phyloP scores from a whole-genome alignment of 2,329 filamentous ascomycete genomes.

The Fusarium guadeloupense region DNA sequence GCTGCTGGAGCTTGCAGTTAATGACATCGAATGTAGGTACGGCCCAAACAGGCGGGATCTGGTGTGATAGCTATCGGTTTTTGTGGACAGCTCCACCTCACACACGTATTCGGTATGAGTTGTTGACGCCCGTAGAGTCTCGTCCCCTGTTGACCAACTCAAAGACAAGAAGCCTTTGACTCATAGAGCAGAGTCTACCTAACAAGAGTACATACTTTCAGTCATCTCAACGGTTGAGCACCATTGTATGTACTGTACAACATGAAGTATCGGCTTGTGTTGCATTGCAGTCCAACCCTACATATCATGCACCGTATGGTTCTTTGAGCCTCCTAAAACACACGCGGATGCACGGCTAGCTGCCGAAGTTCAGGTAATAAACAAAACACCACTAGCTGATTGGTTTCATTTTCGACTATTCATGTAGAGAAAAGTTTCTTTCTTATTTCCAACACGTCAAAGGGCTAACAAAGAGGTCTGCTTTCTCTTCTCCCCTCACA shows the following conservation, averaged over 20 bases:
- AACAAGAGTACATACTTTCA: background rate
- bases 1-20: conserved; percentile 11
- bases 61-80: conserved; percentile 39
- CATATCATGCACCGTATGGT: background rate
- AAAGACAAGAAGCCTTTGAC: background rate
- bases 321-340: background rate
- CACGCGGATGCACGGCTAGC: conserved; percentile 30
- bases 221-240: conserved; percentile 13
- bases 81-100: conserved; percentile 21
- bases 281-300: conserved; percentile 32
- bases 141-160: background rate
- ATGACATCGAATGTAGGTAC: conserved; percentile 34
- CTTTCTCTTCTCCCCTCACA: background rate
- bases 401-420: conserved; percentile 15
- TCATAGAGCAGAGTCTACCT: background rate
- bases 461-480: background rate
- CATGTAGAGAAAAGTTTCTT: background rate
- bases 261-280: conserved; percentile 22
- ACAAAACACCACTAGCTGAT: conserved; percentile 8
- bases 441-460: background rate
- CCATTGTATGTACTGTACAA: background rate
- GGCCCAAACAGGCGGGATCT: conserved; percentile 43
- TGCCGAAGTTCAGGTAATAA: conserved; percentile 21
- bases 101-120: conserved; percentile 25
- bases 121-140: conserved; percentile 10